phyloP scores from a whole-genome alignment of 257 asterid species.

The Echites panduratus region DNA sequence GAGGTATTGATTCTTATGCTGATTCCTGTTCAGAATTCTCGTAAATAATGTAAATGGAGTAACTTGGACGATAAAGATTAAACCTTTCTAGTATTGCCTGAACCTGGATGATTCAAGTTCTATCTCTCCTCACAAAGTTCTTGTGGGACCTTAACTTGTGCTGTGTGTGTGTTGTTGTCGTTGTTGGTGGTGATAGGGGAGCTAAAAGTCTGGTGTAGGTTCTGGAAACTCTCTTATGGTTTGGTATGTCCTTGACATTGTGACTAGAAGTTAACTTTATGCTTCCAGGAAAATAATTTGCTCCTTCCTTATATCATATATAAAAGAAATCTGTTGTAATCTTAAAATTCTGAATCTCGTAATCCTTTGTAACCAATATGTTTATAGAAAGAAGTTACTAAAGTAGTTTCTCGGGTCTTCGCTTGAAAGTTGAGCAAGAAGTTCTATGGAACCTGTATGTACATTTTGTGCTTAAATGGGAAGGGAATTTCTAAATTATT shows the following conservation, averaged over 20 bases:
- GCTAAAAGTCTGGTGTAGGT: too few relatives aligned
- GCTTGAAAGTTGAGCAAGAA: neutral
- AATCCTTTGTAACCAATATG: neutral
- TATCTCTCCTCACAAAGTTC: neutral
- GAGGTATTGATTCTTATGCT: conserved; percentile 45
- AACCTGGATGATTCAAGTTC: neutral
- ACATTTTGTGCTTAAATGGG: neutral
- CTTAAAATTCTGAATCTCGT: neutral
- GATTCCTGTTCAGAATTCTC: neutral
- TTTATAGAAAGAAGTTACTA: neutral
- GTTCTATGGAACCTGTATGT: neutral
- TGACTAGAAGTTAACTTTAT: neutral
- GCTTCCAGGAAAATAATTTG: neutral
- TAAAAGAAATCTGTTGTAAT: neutral
- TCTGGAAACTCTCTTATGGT: too few relatives aligned
- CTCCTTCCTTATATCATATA: neutral
- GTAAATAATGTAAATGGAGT: neutral
- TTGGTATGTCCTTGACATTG: too few relatives aligned
- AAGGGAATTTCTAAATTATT: neutral
- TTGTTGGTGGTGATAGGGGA: too few relatives aligned
- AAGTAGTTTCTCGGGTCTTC: neutral
- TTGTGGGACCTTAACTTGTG: neutral
- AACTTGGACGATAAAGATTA: neutral
- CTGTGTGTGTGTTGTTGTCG: neutral
- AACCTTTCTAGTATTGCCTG: neutral